Evolutionary conservation across 2,329 filamentous ascomycete genomes (phyloP), one percentile per base, ranked within the genome.

Genomic region (Alternaria conjuncta): DNA sequence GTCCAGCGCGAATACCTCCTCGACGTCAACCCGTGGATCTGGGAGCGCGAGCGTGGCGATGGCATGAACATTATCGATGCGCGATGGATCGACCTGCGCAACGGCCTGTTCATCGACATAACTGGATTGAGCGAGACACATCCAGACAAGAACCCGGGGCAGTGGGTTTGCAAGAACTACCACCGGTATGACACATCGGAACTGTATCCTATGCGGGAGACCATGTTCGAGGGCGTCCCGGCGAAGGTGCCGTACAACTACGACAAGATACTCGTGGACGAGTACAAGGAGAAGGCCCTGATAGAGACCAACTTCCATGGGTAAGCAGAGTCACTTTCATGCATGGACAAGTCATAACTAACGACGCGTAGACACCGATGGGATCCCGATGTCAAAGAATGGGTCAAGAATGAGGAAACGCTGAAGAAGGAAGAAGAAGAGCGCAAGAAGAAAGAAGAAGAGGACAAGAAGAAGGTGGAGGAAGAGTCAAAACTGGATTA

Each of bases 51-150:
- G 25, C 84, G 87, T 21, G 89, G 89, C 46, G 86, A 91, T 71
- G 92, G 92, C 18, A 82, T 85, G 75, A 96, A 96, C 76, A 86
- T 96, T 60, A 96, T 96, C 72, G 93, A 96, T 79, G 92, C 90
- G 23, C 86, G 93, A 49, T 96, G 92, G 91, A 92, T 96, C 74
- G 92, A 96, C 78, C 85, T 86, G 62, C 80, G 82, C 59, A 96
- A 90, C 71, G 92, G 92, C 51, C 85, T 95, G 73, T 96, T 92
- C 78, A 89, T 96, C 78, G 92, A 96, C 78, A 93, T 96, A 73
- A 96, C 93, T 1, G 92, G 88, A 12, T 81, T 96, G 36, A 87
- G 87, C 55, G 90, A 93, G 81, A 87, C 90, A 20, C 84, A 92
- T 30, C 85, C 87, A 0, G 82, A 83, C 15, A 79, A 78, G 3